Evolutionary conservation across 2,329 filamentous ascomycete genomes (phyloP).

Genomic region (Chalara sp.): DNA sequence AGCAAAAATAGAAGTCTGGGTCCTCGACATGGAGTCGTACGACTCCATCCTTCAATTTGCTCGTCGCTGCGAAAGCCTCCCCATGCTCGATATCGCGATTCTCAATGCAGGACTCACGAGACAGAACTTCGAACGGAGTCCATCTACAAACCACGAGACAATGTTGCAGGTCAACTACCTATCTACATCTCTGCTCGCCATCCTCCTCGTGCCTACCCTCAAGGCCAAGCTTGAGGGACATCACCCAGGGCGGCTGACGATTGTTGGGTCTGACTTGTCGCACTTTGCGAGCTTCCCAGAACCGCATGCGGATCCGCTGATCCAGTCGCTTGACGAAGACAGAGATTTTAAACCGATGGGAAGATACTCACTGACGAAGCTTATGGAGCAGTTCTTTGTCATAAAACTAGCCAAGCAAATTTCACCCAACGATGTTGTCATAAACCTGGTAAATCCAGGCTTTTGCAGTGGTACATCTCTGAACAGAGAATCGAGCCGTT

Average conservation of each 20-base stretch:
- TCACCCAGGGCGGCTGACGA: constrained; percentile 9
- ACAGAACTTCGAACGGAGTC: constrained; percentile 5
- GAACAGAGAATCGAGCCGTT: constrained; percentile 1
- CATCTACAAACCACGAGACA: constrained; percentile 32
- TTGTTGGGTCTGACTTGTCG: constrained; percentile 11
- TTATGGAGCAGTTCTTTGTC: constrained; percentile 30
- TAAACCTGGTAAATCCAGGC: constrained; percentile 32
- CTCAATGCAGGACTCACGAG: constrained; percentile 35
- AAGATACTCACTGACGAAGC: constrained; percentile 27
- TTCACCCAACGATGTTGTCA: constrained; percentile 25
- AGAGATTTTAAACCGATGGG: constrained; percentile 17
- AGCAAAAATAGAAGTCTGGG: constrained; percentile 40
- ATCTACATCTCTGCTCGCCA: constrained; percentile 18
- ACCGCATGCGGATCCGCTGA: constrained; percentile 18
- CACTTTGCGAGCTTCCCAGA: constrained; percentile 25
- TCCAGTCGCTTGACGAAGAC: constrained; percentile 28
- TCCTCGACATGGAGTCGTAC: constrained; percentile 40
- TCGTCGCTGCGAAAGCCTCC: constrained; percentile 22
- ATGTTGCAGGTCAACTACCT: constrained; percentile 31
- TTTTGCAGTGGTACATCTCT: constrained; percentile 30
- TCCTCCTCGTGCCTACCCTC: constrained; percentile 24
- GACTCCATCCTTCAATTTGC: constrained; percentile 38
- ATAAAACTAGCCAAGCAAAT: constrained; percentile 34
- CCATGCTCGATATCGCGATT: constrained; percentile 38
- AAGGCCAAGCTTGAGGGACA: constrained; percentile 5